phyloP scores from a whole-genome alignment of 768 basidiomycete genomes.

The Mycena rosella region DNA sequence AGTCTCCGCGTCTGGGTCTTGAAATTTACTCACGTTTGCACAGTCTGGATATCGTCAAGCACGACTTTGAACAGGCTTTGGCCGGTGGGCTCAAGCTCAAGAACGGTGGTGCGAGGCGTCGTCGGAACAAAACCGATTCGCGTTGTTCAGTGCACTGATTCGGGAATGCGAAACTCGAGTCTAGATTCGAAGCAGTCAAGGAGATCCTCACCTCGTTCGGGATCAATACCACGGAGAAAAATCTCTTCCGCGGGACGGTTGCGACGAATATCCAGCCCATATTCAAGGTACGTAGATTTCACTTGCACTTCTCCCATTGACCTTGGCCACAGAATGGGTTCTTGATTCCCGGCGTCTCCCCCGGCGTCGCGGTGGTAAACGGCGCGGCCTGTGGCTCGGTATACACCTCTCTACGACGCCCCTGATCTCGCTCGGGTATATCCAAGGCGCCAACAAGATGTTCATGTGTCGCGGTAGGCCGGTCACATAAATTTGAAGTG shows the following conservation, averaged over 20 bases:
- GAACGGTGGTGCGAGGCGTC: not conserved
- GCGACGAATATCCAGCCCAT: slow-evolving; percentile 26
- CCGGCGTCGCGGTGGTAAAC: slow-evolving; percentile 3
- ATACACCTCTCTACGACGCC: slow-evolving; percentile 23
- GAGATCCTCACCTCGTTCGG: slow-evolving; percentile 17
- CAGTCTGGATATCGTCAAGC: slow-evolving; percentile 28
- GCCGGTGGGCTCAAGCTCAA: slow-evolving; percentile 19
- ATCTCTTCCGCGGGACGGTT: slow-evolving; percentile 33
- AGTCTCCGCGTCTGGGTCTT: not conserved
- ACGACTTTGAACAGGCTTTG: slow-evolving; percentile 25
- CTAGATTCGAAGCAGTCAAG: slow-evolving; percentile 27
- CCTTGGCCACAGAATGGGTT: slow-evolving; percentile 15
- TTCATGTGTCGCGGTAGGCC: slow-evolving; percentile 31
- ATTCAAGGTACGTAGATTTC: slow-evolving; percentile 10
- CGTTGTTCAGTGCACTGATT: slow-evolving; percentile 23
- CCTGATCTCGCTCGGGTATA: slow-evolving; percentile 14
- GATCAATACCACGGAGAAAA: slow-evolving; percentile 23
- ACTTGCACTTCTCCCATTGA: not conserved
- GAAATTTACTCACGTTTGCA: not conserved
- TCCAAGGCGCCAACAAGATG: slow-evolving; percentile 18
- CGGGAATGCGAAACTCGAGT: slow-evolving; percentile 29
- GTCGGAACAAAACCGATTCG: no score
- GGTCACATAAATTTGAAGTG: not conserved
- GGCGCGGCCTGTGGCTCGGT: slow-evolving; percentile 23
- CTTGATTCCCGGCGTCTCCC: slow-evolving; percentile 22